Percentiles rank a stretch among this genome's conserved stretches.
Conservation (phyloP, 345 rosid genomes). For the Gossypium herbaceum region DNA sequence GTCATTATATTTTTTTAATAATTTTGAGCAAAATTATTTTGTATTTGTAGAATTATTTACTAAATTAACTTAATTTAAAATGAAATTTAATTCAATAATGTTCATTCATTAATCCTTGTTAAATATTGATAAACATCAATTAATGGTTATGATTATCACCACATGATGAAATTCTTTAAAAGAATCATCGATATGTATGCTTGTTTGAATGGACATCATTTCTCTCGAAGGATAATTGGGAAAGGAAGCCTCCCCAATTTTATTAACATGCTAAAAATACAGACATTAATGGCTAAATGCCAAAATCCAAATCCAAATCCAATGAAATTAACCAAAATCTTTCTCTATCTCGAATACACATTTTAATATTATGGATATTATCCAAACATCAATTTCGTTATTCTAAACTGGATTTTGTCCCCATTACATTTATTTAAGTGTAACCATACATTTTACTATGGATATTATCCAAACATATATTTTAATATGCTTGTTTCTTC, state of each 20-base stretch:
- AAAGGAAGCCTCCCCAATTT: constrained; percentile 1
- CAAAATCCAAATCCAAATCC: constrained; percentile 6
- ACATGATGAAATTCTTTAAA: too few relatives aligned
- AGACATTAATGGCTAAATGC: background rate
- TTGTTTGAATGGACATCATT: background rate
- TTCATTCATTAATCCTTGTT: too few relatives aligned
- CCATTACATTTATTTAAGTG: background rate
- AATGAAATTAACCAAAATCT: background rate
- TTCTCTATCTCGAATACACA: background rate
- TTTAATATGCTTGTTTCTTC: background rate
- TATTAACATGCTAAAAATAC: background rate
- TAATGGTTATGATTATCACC: background rate
- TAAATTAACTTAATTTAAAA: too few relatives aligned
- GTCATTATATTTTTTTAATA: too few relatives aligned
- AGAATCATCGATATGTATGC: background rate
- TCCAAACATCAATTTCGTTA: background rate
- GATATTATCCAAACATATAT: too few relatives aligned
- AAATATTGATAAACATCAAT: background rate
- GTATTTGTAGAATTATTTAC: too few relatives aligned
- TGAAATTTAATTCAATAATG: too few relatives aligned
- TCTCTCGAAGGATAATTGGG: background rate
- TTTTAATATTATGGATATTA: background rate
- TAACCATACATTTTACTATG: background rate
- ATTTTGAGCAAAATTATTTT: too few relatives aligned
- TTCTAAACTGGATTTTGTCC: background rate